These are phyloP conservation scores for Astraeus odoratus DNA, from an alignment of 768 basidiomycete genomes.

Conservation along the genomic window DNA sequence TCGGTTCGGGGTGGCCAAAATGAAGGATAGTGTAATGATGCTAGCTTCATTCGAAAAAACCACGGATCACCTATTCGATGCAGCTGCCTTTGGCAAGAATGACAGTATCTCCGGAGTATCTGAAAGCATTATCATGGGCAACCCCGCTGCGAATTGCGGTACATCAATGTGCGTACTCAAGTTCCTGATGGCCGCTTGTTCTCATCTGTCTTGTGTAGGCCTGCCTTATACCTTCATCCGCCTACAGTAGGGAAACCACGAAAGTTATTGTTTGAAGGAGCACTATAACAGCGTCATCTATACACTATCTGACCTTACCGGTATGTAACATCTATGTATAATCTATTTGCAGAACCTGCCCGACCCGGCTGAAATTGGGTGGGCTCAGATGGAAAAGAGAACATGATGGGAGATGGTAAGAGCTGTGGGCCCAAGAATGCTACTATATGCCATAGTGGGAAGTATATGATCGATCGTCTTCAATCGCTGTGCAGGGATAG, in stretches of 20 bases:
- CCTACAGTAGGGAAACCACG: slow-evolving; percentile 31
- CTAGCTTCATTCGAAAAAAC: slow-evolving; percentile 99
- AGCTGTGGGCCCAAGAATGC: no score
- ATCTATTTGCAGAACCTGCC: no score
- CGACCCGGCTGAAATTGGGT: no score
- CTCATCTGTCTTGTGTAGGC: slow-evolving; percentile 22
- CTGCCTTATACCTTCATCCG: slow-evolving; percentile 26
- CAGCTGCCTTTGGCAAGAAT: slow-evolving; percentile 91
- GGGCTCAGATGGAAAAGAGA: no score
- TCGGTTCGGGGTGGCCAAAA: slow-evolving; percentile 97
- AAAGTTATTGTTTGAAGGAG: slow-evolving; percentile 29
- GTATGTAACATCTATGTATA: no score
- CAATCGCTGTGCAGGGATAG: no score
- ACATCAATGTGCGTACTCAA: slow-evolving; percentile 72
- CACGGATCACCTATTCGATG: slow-evolving; percentile 98
- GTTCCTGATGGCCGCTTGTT: neutral
- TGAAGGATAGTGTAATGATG: slow-evolving; percentile 99
- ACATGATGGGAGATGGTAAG: no score
- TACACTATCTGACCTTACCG: neutral
- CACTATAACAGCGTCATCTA: slow-evolving; percentile 11
- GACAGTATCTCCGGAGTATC: slow-evolving; percentile 96
- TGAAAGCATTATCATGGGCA: slow-evolving; percentile 99
- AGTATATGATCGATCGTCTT: no score
- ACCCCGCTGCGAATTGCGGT: slow-evolving; percentile 88
- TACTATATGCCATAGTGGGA: no score